phyloP scores from a whole-genome alignment of 1,284 basidiomycete species.

The Leccinum angustisporum region DNA sequence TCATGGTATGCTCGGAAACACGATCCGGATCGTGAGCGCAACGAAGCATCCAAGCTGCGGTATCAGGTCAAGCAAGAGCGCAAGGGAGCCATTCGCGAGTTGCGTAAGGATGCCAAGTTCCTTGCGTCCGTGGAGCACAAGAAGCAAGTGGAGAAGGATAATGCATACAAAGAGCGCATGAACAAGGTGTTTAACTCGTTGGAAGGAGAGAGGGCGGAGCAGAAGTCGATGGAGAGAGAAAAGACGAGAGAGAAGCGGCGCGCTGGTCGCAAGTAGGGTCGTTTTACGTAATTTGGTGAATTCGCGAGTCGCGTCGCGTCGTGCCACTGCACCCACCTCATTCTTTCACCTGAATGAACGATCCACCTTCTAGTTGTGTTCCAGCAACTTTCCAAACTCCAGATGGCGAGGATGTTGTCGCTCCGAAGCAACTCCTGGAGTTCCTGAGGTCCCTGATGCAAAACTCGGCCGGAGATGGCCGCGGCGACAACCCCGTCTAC shows the following conservation, averaged over 20 bases:
- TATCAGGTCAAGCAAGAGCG: conserved; percentile 92
- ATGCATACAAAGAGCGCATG: conserved; percentile 75
- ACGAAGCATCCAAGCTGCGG: conserved; percentile 84
- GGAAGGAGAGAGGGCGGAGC: conserved; percentile 90
- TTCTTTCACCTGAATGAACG: conserved; percentile 17
- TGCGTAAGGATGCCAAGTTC: conserved; percentile 95
- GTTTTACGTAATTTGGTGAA: not conserved
- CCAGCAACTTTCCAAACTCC: conserved; percentile 42
- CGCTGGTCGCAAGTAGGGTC: conserved; percentile 60
- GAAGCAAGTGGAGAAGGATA: conserved; percentile 84
- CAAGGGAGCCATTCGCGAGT: conserved; percentile 95
- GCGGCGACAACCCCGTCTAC: conserved; percentile 27
- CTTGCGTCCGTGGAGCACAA: conserved; percentile 85
- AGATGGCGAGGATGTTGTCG: conserved; percentile 33
- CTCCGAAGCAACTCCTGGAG: conserved; percentile 45
- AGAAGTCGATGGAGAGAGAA: conserved; percentile 88
- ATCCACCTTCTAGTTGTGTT: conserved; percentile 30
- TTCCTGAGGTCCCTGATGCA: conserved; percentile 45
- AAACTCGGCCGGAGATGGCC: conserved; percentile 35
- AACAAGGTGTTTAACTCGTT: conserved; percentile 81
- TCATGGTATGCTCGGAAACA: conserved; percentile 80
- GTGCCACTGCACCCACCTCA: not conserved
- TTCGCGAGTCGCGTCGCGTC: not conserved
- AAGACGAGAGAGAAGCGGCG: conserved; percentile 77
- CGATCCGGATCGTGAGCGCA: conserved; percentile 93